These are phyloP conservation scores for Trifolium fragiferum DNA, from an alignment of 306 rosid genomes.

Conservation along the genomic window DNA sequence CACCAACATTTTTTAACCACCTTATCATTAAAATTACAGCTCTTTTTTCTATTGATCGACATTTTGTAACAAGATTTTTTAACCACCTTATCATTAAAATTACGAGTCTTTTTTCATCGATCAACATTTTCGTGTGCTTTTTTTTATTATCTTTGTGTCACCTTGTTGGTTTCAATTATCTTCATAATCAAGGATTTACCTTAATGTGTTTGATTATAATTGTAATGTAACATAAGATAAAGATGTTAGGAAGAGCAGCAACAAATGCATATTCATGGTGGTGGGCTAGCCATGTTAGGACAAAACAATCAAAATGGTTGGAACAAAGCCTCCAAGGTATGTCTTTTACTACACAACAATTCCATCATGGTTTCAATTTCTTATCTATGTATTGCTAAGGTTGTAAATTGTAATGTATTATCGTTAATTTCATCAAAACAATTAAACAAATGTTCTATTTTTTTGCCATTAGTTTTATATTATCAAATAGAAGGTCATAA, in stretches of 20 bases:
- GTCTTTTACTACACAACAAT: background rate
- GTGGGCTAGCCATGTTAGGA: constrained; percentile 99
- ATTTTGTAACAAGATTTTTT: constrained; percentile 4
- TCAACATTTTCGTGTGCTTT: background rate
- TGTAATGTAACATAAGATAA: constrained; percentile 32
- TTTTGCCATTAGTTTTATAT: background rate
- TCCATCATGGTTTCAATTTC: background rate
- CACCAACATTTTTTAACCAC: constrained; percentile 40
- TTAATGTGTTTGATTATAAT: constrained; percentile 32
- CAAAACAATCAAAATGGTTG: constrained; percentile 99
- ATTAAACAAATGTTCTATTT: background rate
- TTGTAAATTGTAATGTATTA: background rate
- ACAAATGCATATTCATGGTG: constrained; percentile 96
- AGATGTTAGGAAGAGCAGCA: constrained; percentile 94
- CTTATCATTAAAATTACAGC: constrained; percentile 3
- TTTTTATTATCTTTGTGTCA: background rate
- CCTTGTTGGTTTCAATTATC: constrained; percentile 30
- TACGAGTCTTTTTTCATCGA: constrained; percentile 6
- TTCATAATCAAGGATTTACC: constrained; percentile 40
- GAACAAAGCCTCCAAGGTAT: constrained; percentile 92
- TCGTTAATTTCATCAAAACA: background rate
- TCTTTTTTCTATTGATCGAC: background rate
- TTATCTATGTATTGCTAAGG: background rate
- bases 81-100: constrained; percentile 13
- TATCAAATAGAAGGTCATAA: too few relatives aligned